Percentiles rank a stretch among this genome's conserved stretches.
phyloP scores from a whole-genome alignment of 2,329 filamentous ascomycete genomes.

The Colletotrichum noveboracense region DNA sequence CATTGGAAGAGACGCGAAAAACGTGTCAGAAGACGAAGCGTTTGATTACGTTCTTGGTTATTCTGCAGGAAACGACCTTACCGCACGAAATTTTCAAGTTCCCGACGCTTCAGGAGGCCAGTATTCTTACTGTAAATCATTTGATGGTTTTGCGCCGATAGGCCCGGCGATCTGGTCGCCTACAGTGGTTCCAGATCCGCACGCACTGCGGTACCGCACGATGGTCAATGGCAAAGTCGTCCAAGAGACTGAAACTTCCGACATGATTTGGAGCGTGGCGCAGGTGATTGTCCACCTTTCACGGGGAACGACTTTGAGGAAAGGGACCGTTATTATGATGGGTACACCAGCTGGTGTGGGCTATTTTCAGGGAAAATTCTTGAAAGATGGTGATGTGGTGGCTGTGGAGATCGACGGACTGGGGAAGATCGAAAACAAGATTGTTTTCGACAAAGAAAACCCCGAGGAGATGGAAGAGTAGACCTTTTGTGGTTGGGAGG shows the following conservation, averaged over 20 bases:
- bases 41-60: conserved; percentile 60
- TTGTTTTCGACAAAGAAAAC: conserved; percentile 29
- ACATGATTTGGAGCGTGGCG: conserved; percentile 50
- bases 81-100: conserved; percentile 54
- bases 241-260: conserved; percentile 43
- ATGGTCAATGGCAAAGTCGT: conserved; percentile 50
- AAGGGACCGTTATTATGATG: conserved; percentile 53
- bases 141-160: conserved; percentile 56
- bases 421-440: conserved; percentile 33
- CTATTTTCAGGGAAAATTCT: conserved; percentile 33
- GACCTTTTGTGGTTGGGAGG: not conserved
- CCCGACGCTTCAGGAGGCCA: conserved; percentile 42
- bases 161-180: conserved; percentile 41
- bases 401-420: conserved; percentile 31
- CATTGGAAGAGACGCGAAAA: conserved; percentile 51
- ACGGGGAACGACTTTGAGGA: conserved; percentile 48
- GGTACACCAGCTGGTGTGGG: conserved; percentile 50
- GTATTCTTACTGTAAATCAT: conserved; percentile 57
- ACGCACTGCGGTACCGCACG: conserved; percentile 22
- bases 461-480: not conserved
- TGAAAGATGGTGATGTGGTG: conserved; percentile 39
- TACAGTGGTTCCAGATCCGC: conserved; percentile 28
- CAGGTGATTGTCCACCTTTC: conserved; percentile 48
- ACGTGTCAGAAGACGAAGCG: conserved; percentile 51
- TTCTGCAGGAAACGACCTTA: conserved; percentile 59